phyloP scores from a whole-genome alignment of 2,329 filamentous ascomycete species.

The Zymoseptoria ardabiliae region DNA sequence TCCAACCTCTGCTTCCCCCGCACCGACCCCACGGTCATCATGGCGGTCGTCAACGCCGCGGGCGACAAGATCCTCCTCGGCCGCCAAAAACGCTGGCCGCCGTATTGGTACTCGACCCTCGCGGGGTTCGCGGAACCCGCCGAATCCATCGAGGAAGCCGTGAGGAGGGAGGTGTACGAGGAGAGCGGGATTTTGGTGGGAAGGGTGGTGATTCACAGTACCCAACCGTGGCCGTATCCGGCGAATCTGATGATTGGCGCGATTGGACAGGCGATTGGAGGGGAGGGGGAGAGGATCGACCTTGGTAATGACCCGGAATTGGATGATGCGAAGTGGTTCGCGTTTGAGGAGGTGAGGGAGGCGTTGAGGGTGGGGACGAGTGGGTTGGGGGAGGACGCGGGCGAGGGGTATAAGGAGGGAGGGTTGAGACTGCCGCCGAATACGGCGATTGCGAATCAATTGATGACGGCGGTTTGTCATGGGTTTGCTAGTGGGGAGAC shows the following conservation, averaged over 20 bases:
- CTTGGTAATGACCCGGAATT: slow-evolving; percentile 86
- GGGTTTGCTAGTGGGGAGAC: slow-evolving; percentile 56
- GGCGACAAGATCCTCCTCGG: slow-evolving; percentile 74
- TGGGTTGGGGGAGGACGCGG: slow-evolving; percentile 57
- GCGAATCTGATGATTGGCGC: slow-evolving; percentile 54
- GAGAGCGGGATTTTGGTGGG: slow-evolving; percentile 43
- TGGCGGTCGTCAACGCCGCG: slow-evolving; percentile 78
- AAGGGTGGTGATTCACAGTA: slow-evolving; percentile 44
- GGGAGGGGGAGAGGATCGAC: slow-evolving; percentile 65
- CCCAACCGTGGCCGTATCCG: slow-evolving; percentile 49
- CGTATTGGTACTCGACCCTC: slow-evolving; percentile 82
- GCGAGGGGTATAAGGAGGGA: slow-evolving; percentile 65
- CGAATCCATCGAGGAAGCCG: slow-evolving; percentile 45
- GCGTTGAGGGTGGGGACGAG: slow-evolving; percentile 63
- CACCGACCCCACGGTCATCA: slow-evolving; percentile 92
- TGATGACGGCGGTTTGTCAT: slow-evolving; percentile 71
- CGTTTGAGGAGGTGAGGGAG: slow-evolving; percentile 69
- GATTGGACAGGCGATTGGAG: slow-evolving; percentile 72
- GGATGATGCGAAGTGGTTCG: slow-evolving; percentile 83
- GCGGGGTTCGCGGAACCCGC: slow-evolving; percentile 47
- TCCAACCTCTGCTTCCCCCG: slow-evolving; percentile 89
- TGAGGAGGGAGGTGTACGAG: slow-evolving; percentile 46
- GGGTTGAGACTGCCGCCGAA: slow-evolving; percentile 70
- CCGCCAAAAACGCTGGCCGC: slow-evolving; percentile 74
- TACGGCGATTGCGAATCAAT: slow-evolving; percentile 86